Base-by-base conservation (phyloP, 305 asterid genomes). In the Solanum chacoense region DNA sequence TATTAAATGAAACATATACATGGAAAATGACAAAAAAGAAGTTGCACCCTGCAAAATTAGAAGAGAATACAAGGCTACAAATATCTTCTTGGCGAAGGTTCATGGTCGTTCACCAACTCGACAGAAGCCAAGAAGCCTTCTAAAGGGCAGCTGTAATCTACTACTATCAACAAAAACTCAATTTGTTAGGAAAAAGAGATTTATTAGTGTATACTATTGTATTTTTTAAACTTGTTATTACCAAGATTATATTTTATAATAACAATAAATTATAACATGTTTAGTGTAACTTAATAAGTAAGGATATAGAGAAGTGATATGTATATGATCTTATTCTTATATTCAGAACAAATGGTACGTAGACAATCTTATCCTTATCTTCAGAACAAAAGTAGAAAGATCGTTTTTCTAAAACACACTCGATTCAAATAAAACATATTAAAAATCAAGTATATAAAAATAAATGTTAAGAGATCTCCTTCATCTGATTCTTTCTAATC, bases 331-430 rank as follows among this genome's bases (percentile, higher is more conserved):
- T 69, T 69, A 69, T 69, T 3, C 0, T n/a, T 22, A 10, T 11
- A 5, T 24, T 24, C 3, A 67, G 16, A 67, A 67, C 14, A 24
- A 67, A 24, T 45, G 22, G 1, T 20, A 10, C n/a, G 7, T 8
- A 65, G 0, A n/a, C 7, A 22, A 11, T 67, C 1, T 67, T 67
- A 67, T 67, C 8, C 1, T 11, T 69, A 69, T 6, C 4, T 69
- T 11, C 4, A 12, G 9, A 69, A 67, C 0, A 69, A 69, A 11
- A 69, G 0, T 0, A 26, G 0, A 69, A 0, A 0, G 1, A 69
- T 11, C 1, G 0, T 11, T 24, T 67, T n/a, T 13, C 1, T 11
- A 67, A 24, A 1, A 24, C 2, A 65, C 12, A 4, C 7, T 9
- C 11, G 1, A 9, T 2, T 9, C 12, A 24, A n/a, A 2, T 65